Evolutionary conservation across 306 rosid genomes (phyloP).

Genomic region (Alnus glutinosa): DNA sequence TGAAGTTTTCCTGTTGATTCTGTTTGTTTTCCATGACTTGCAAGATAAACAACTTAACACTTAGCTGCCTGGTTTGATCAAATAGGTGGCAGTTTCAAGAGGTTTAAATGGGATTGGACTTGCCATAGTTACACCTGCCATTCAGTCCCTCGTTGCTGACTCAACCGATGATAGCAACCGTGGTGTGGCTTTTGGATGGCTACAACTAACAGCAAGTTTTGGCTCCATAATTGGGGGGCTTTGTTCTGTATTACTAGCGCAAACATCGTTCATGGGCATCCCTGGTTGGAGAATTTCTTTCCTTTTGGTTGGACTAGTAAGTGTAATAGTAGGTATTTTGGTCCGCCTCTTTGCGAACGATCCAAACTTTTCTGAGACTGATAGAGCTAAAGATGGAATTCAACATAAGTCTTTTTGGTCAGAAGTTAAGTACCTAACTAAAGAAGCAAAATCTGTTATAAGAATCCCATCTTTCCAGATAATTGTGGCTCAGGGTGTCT

Average conservation of each 20-base stretch:
- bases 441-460: constrained; percentile 68
- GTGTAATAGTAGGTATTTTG: constrained; percentile 65
- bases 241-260: constrained; percentile 63
- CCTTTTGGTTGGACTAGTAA: constrained; percentile 67
- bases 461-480: constrained; percentile 77
- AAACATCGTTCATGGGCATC: constrained; percentile 64
- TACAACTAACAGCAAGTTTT: constrained; percentile 57
- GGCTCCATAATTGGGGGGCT: constrained; percentile 82
- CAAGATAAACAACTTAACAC: constrained; percentile 7
- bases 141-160: constrained; percentile 79
- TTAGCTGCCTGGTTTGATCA: constrained; percentile 11
- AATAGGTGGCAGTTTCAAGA: constrained; percentile 83
- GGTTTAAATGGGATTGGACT: constrained; percentile 92
- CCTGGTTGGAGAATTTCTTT: constrained; percentile 92
- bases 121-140: constrained; percentile 79
- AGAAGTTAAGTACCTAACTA: constrained; percentile 50
- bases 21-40: not conserved
- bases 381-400: constrained; percentile 22
- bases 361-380: constrained; percentile 49
- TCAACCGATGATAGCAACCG: constrained; percentile 75
- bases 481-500: constrained; percentile 88
- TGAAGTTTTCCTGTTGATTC: constrained; percentile 5
- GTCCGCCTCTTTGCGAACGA: constrained; percentile 67
- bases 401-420: constrained; percentile 35
- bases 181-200: constrained; percentile 84